Evolutionary conservation across 2,329 filamentous ascomycete species (phyloP).

Genomic region (Trichoderma atrobrunneum): DNA sequence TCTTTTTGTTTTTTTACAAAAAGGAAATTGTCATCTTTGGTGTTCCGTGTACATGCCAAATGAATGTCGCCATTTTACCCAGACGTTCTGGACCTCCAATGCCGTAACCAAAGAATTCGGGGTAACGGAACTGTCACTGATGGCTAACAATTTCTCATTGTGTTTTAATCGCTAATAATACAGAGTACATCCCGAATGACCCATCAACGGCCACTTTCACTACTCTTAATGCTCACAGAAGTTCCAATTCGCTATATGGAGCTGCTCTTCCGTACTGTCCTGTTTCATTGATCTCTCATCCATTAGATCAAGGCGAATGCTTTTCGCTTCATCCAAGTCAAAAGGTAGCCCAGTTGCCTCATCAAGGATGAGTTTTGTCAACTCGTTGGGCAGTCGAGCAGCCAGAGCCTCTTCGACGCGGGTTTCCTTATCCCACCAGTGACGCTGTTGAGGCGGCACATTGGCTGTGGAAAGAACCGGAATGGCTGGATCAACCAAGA

Average conservation of each 20-base stretch:
- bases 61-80: background rate
- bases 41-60: background rate
- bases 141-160: background rate
- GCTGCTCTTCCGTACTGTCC: background rate
- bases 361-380: conserved; percentile 24
- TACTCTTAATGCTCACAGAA: conserved; percentile 29
- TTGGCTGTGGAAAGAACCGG: conserved; percentile 44
- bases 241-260: conserved; percentile 19
- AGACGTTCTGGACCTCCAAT: background rate
- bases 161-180: background rate
- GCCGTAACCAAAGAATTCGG: background rate
- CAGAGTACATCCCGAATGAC: background rate
- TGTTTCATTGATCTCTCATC: conserved; percentile 25
- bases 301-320: conserved; percentile 28
- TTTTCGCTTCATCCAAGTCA: conserved; percentile 25
- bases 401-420: background rate
- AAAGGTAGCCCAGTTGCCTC: conserved; percentile 26
- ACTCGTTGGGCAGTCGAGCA: conserved; percentile 23
- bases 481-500: conserved; percentile 56
- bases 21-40: background rate
- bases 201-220: background rate
- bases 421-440: conserved; percentile 34
- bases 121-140: background rate
- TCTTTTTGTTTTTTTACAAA: no score
- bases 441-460: conserved; percentile 42